phyloP scores from a whole-genome alignment of 2,329 filamentous ascomycete species.

The Fusarium penzigii region DNA sequence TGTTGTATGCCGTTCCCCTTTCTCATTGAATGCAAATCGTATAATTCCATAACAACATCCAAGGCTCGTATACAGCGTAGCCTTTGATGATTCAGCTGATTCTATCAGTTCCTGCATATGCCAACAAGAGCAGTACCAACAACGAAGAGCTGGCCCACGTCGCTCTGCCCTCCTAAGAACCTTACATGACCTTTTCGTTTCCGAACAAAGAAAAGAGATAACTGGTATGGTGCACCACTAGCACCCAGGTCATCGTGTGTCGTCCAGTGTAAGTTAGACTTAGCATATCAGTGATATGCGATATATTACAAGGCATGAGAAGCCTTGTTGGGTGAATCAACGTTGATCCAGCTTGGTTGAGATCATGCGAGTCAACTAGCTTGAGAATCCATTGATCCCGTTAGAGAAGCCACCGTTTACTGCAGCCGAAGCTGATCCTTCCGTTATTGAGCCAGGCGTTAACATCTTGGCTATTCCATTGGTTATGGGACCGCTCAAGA shows the following conservation, averaged over 20 bases:
- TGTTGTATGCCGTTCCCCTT: too few relatives aligned
- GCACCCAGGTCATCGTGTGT: background rate
- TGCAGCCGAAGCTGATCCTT: conserved; percentile 13
- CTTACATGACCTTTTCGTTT: too few relatives aligned
- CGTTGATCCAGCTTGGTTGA: background rate
- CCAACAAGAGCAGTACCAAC: too few relatives aligned
- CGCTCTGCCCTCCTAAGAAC: too few relatives aligned
- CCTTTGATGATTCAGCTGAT: too few relatives aligned
- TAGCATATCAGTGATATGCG: background rate
- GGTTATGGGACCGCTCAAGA: conserved; percentile 24
- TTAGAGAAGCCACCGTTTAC: conserved; percentile 31
- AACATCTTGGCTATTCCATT: conserved; percentile 34
- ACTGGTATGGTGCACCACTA: too few relatives aligned
- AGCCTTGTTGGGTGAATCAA: background rate
- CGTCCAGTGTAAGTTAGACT: background rate
- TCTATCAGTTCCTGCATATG: too few relatives aligned
- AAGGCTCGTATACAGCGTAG: too few relatives aligned
- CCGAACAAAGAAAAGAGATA: too few relatives aligned
- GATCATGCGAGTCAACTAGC: background rate
- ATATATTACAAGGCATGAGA: conserved; percentile 13
- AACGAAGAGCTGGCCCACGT: too few relatives aligned
- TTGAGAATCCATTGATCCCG: conserved; percentile 31
- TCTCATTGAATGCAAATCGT: too few relatives aligned
- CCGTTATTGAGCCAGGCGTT: conserved; percentile 16
- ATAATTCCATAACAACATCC: too few relatives aligned